Conservation (phyloP, 73 alveolate species). For the Tetrahymena elliotti region DNA sequence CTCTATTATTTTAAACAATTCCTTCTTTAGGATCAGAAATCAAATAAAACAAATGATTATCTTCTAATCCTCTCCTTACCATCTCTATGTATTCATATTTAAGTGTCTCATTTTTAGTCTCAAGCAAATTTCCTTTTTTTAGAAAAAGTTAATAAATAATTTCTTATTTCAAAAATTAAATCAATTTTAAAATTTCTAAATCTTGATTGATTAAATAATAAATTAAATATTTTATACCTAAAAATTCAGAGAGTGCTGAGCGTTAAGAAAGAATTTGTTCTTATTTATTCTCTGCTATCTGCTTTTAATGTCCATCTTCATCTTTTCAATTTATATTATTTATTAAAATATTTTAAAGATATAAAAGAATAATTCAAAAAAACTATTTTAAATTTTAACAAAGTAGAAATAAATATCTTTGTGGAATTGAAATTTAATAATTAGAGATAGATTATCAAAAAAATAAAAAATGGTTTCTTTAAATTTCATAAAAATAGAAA, state of each 20-base stretch:
- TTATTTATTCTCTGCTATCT: background rate
- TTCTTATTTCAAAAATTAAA: no score
- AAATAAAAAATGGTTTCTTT: no score
- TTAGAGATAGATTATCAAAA: no score
- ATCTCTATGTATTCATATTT: background rate
- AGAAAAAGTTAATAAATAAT: no score
- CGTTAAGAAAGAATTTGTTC: background rate
- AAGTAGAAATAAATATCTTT: background rate
- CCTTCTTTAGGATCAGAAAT: background rate
- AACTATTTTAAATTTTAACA: background rate
- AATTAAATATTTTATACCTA: background rate
- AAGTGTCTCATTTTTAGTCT: background rate
- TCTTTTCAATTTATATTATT: background rate
- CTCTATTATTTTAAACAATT: background rate
- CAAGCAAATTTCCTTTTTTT: background rate
- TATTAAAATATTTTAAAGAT: background rate
- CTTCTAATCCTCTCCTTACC: background rate
- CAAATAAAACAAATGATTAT: background rate
- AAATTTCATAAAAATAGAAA: no score
- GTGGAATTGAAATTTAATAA: no score
- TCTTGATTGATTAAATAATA: no score
- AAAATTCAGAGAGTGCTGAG: background rate
- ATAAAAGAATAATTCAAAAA: background rate
- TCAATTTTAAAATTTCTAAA: no score
- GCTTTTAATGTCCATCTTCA: background rate